A percentile compares a stretch with the other conserved stretches of the same genome.
These are phyloP conservation scores for Tetrapisispora nanseiensis DNA, from an alignment of 805 yeast species.

Conservation along the genomic window DNA sequence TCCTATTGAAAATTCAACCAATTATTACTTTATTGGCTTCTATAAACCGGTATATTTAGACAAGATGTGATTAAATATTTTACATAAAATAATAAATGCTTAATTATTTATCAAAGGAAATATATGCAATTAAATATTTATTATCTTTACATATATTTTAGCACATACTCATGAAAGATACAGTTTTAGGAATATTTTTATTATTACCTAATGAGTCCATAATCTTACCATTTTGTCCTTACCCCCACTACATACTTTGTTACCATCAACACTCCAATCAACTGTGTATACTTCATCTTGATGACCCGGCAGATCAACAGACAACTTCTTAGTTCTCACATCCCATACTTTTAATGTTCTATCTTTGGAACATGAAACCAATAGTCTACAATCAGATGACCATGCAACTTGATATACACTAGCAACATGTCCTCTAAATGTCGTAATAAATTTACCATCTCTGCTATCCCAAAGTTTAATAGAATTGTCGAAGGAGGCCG, in stretches of 20 bases:
- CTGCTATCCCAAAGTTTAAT: constrained; percentile 94
- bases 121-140: neutral
- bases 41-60: no score
- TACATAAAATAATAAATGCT: neutral
- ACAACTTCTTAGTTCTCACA: constrained; percentile 70
- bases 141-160: neutral
- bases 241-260: constrained; percentile 92
- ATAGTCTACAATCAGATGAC: constrained; percentile 87
- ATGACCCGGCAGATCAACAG: constrained; percentile 92
- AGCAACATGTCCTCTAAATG: constrained; percentile 94
- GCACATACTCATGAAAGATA: no score
- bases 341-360: constrained; percentile 97
- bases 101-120: neutral
- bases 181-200: no score
- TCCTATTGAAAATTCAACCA: no score
- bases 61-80: no score
- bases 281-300: constrained; percentile 92
- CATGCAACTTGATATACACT: constrained; percentile 96
- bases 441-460: constrained; percentile 79
- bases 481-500: constrained; percentile 92
- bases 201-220: constrained; percentile 72
- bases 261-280: constrained; percentile 96
- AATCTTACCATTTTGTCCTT: constrained; percentile 88
- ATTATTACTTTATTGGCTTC: no score
- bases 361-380: constrained; percentile 92